Evolutionary conservation across 768 basidiomycete genomes (phyloP).

Genomic region (Leccinellum luteum): DNA sequence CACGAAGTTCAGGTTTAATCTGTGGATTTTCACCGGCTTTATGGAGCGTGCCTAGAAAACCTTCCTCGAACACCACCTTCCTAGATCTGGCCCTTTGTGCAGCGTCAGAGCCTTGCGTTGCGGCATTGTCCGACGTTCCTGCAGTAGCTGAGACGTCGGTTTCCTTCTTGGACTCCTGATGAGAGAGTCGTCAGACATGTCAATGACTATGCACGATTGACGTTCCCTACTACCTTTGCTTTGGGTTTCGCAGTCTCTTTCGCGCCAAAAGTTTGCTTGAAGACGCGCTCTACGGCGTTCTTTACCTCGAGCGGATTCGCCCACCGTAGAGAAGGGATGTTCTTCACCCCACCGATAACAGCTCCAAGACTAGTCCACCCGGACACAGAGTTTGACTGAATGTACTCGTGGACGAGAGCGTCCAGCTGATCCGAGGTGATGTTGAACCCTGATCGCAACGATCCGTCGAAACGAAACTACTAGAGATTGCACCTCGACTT

Average conservation of each 20-base stretch:
- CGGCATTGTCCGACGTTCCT: constrained; percentile 18
- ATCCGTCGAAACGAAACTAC: neutral
- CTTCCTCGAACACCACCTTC: constrained; percentile 85
- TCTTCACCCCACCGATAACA: constrained; percentile 62
- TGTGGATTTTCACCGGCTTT: constrained; percentile 94
- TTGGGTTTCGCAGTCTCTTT: constrained; percentile 68
- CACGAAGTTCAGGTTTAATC: constrained; percentile 69
- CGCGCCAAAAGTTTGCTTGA: constrained; percentile 65
- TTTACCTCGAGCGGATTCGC: constrained; percentile 83
- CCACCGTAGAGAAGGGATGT: constrained; percentile 68
- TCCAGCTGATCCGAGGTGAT: constrained; percentile 68
- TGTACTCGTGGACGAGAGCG: constrained; percentile 51
- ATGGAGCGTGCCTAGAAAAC: constrained; percentile 90
- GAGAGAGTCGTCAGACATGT: neutral
- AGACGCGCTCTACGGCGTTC: constrained; percentile 70
- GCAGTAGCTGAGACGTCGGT: constrained; percentile 11
- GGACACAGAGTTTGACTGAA: constrained; percentile 50
- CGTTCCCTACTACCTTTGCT: constrained; percentile 50
- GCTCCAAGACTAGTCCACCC: constrained; percentile 79
- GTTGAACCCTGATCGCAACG: constrained; percentile 60
- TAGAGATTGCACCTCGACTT: constrained; percentile 28
- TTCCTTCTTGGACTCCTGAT: constrained; percentile 52
- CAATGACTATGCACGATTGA: neutral
- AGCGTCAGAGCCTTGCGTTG: constrained; percentile 33
- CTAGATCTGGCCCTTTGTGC: constrained; percentile 36